Evolutionary conservation across 106 monocot genomes (phyloP).

Genomic region (Posidonia australis): DNA sequence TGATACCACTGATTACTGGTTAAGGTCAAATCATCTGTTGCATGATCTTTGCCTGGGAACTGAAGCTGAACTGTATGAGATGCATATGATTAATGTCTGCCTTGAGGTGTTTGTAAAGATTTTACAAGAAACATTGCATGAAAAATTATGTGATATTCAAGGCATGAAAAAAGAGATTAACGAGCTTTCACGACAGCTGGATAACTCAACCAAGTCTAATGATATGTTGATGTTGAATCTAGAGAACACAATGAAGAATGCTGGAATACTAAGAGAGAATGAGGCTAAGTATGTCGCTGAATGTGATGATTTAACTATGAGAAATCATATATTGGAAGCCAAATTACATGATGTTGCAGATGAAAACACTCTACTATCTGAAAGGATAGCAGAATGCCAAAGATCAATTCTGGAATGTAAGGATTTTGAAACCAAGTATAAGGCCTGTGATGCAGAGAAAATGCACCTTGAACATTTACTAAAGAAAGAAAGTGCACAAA

Average conservation of each 20-base stretch:
- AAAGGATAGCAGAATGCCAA: conserved; percentile 43
- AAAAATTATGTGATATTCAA: conserved; percentile 22
- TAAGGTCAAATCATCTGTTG: conserved; percentile 11
- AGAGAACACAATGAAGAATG: conserved; percentile 31
- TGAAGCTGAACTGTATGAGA: conserved; percentile 47
- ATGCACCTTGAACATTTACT: conserved; percentile 37
- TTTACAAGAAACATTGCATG: conserved; percentile 46
- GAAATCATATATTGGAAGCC: conserved; percentile 43
- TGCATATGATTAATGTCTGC: conserved; percentile 30
- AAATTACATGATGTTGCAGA: conserved; percentile 36
- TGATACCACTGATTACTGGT: conserved; percentile 16
- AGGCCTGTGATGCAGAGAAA: conserved; percentile 41
- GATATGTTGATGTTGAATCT: conserved; percentile 33
- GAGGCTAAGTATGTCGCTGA: conserved; percentile 30
- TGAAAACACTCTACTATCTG: conserved; percentile 41
- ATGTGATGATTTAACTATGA: conserved; percentile 46
- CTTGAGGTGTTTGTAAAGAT: conserved; percentile 47
- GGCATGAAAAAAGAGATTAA: conserved; percentile 28
- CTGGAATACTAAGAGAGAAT: conserved; percentile 30
- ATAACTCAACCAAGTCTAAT: conserved; percentile 30
- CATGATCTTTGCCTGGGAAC: conserved; percentile 11
- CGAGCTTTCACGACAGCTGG: conserved; percentile 38
- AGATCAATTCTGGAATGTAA: conserved; percentile 19
- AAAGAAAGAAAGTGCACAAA: conserved; percentile 45
- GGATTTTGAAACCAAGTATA: conserved; percentile 34